Base-by-base conservation (phyloP, 495 filamentous ascomycete genomes). In the Penicillium manginii region DNA sequence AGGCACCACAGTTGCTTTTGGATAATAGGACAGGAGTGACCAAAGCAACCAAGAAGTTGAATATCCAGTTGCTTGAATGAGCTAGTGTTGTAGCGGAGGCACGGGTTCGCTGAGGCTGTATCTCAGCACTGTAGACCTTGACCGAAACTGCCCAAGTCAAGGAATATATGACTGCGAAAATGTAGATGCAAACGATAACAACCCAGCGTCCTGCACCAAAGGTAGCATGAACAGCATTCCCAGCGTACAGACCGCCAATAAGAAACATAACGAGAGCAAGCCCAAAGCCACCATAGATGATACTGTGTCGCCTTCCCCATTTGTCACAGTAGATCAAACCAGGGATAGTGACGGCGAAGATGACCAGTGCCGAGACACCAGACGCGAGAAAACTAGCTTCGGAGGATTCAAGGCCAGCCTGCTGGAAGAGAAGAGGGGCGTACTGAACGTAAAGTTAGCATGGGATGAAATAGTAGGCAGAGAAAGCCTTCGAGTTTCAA, bases 21-120 rank as follows among this genome's bases (percentile, higher is more conserved):
- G 81, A 79, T 14, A 90, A 71, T 15, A 91, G 71, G 8, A 88
- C 79, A 0, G 87, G 88, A 0, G 86, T 86, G 4, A 80, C 78
- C 50, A 89, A 76, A 1, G 86, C 87, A 2, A 89, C 80, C n/a
- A 89, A 63, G 66, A 83, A 89, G 62, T 89, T 89, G 11, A 74
- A 60, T 11, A 74, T 31, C 80, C 81, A 84, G 55, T 85, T 84
- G 32, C 73, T 73, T 7, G 75, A 74, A 59, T 84, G 77, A 1
- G 76, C 69, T 3, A 83, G 60, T 10, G 74, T 71, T 1, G 76
- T 80, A 1, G 82, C 81, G 12, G 73, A 76, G 15, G 83, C 81
- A 9, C 84, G 73, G 4, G 82, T 86, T 22, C 71, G 66, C 42
- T 77, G 75, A 0, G 83, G 83, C 58, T 85, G 82, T 47, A 84